Conservation (phyloP, 2,329 filamentous ascomycete genomes). For the Aspergillus sp. region DNA sequence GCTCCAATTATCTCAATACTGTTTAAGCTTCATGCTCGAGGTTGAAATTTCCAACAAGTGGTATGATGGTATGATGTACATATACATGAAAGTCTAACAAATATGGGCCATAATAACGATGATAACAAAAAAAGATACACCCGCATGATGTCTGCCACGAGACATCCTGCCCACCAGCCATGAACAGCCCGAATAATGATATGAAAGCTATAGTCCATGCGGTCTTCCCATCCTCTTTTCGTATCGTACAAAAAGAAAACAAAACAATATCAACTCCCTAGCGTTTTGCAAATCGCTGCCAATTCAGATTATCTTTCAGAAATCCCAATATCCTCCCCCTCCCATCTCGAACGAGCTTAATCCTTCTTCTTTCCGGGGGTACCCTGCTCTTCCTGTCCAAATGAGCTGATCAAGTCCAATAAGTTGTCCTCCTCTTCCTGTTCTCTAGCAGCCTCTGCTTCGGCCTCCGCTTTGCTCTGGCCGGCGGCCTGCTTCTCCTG, state of each 20-base stretch:
- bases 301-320: not conserved
- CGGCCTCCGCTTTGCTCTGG: slow-evolving; percentile 27
- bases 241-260: too few species aligned
- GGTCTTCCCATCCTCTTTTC: too few species aligned
- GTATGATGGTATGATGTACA: slow-evolving; percentile 10
- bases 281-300: too few species aligned
- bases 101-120: not conserved
- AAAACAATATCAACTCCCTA: too few species aligned
- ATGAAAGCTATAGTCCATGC: too few species aligned
- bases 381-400: slow-evolving; percentile 38
- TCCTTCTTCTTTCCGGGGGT: slow-evolving; percentile 32
- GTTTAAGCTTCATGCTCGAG: slow-evolving; percentile 1
- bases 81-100: slow-evolving; percentile 6
- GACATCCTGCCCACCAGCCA: too few species aligned
- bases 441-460: slow-evolving; percentile 38
- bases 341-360: slow-evolving; percentile 7
- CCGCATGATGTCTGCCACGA: too few species aligned
- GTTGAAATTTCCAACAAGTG: slow-evolving; percentile 5
- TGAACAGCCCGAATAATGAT: too few species aligned
- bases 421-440: slow-evolving; percentile 50
- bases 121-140: too few species aligned
- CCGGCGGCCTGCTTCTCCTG: slow-evolving; percentile 19
- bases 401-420: slow-evolving; percentile 54
- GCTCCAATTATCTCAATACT: too few species aligned
- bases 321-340: slow-evolving; percentile 6